phyloP scores from a whole-genome alignment of 2,329 filamentous ascomycete species.

The Cladobotryum mycophilum region DNA sequence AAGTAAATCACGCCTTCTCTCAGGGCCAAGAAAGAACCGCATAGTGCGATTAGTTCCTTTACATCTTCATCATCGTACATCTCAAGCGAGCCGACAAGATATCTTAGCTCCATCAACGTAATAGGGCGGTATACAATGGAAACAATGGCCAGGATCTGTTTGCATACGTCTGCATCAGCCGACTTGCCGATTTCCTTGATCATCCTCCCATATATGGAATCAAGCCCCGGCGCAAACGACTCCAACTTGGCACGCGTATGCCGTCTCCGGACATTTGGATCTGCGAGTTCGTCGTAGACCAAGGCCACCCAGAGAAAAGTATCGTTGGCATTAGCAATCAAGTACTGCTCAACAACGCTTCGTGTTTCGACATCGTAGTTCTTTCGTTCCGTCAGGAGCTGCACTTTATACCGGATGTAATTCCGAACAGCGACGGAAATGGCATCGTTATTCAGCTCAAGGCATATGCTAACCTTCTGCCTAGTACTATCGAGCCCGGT shows the following conservation, averaged over 20 bases:
- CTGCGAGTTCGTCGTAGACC: slow-evolving; percentile 16
- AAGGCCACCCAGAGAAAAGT: slow-evolving; percentile 27
- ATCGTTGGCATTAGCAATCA: slow-evolving; percentile 26
- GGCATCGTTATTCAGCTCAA: slow-evolving; percentile 31
- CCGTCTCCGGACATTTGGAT: background rate
- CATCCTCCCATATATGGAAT: slow-evolving; percentile 33
- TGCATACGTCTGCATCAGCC: slow-evolving; percentile 24
- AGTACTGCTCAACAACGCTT: slow-evolving; percentile 8
- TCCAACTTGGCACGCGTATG: slow-evolving; percentile 15
- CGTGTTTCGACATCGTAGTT: slow-evolving; percentile 9
- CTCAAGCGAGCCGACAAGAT: slow-evolving; percentile 15
- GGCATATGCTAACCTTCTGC: slow-evolving; percentile 21
- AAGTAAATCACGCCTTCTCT: slow-evolving; percentile 26
- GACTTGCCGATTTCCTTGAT: slow-evolving; percentile 24
- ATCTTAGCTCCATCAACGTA: slow-evolving; percentile 26
- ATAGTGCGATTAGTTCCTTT: slow-evolving; percentile 24
- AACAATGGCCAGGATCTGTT: slow-evolving; percentile 26
- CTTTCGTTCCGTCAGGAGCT: slow-evolving; percentile 18
- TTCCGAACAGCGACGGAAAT: slow-evolving; percentile 29
- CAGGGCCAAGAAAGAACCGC: slow-evolving; percentile 34
- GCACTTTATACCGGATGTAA: slow-evolving; percentile 33
- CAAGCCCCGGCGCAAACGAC: slow-evolving; percentile 27
- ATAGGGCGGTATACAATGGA: slow-evolving; percentile 30
- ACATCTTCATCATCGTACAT: slow-evolving; percentile 14
- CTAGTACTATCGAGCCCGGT: slow-evolving; percentile 16